phyloP scores from a whole-genome alignment of 2,329 filamentous ascomycete species.

The Sarocladiaceae sp. region DNA sequence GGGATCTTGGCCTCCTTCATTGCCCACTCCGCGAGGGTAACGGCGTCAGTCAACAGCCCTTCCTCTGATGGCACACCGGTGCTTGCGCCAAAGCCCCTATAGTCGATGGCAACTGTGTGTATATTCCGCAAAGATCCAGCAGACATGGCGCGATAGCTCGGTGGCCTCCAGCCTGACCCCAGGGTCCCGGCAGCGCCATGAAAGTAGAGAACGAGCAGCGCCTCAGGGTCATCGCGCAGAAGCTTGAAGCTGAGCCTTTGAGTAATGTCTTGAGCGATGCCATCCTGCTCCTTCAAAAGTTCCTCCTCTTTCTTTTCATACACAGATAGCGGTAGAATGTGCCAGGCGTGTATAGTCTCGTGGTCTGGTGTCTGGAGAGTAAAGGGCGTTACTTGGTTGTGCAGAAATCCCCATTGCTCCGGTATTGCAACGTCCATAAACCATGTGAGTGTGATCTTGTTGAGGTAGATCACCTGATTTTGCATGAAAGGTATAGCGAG shows the following conservation, averaged over 20 bases:
- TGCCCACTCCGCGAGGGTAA: conserved; percentile 47
- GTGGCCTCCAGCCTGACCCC: conserved; percentile 46
- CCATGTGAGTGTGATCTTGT: conserved; percentile 48
- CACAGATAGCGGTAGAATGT: conserved; percentile 62
- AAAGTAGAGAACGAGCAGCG: conserved; percentile 41
- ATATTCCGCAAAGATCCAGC: conserved; percentile 43
- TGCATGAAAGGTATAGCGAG: conserved; percentile 38
- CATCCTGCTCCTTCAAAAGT: conserved; percentile 37
- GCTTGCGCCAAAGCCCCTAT: conserved; percentile 52
- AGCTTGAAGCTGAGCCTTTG: conserved; percentile 33
- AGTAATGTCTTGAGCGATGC: conserved; percentile 27
- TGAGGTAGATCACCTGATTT: conserved; percentile 50
- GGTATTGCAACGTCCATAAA: conserved; percentile 56
- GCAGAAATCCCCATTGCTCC: conserved; percentile 64
- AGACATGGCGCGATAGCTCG: conserved; percentile 51
- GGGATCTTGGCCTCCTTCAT: conserved; percentile 44
- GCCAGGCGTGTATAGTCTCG: conserved; percentile 67
- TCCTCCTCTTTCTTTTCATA: conserved; percentile 54
- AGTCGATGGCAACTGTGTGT: conserved; percentile 54
- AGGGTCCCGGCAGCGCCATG: conserved; percentile 53
- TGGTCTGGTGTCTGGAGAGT: conserved; percentile 58
- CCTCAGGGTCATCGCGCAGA: conserved; percentile 36
- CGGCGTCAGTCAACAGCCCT: conserved; percentile 47
- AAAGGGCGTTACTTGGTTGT: conserved; percentile 68
- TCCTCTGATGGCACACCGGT: conserved; percentile 47